A percentile compares a stretch with the other conserved stretches of the same genome.
phyloP scores from a whole-genome alignment of 2,329 filamentous ascomycete genomes.

The Didymella lethalis region DNA sequence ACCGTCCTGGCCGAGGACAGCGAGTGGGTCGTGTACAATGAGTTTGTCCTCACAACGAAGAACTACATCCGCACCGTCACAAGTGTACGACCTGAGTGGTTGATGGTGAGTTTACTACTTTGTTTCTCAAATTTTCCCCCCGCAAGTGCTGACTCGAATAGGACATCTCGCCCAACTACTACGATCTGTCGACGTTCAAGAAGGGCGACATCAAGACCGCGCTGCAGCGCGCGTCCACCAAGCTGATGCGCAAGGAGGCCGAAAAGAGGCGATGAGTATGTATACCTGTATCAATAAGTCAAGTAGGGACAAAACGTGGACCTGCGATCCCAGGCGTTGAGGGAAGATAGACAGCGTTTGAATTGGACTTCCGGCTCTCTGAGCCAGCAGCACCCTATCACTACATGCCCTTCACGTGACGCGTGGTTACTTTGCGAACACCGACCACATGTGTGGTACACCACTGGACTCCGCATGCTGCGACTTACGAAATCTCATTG shows the following conservation, averaged over 20 bases:
- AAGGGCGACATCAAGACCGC: slow-evolving; percentile 85
- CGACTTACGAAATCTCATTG: too few species aligned
- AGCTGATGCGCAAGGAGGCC: slow-evolving; percentile 61
- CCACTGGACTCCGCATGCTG: too few species aligned
- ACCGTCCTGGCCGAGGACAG: slow-evolving; percentile 87
- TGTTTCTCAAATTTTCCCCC: too few species aligned
- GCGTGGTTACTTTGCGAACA: too few species aligned
- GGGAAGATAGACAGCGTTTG: background rate
- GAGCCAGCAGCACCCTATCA: too few species aligned
- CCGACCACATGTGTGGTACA: too few species aligned
- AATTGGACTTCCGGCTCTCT: background rate
- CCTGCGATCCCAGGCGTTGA: background rate
- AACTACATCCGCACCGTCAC: slow-evolving; percentile 97
- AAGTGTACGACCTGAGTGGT: slow-evolving; percentile 90
- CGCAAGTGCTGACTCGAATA: slow-evolving; percentile 47
- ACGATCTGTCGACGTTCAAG: slow-evolving; percentile 80
- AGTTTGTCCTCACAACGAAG: slow-evolving; percentile 97
- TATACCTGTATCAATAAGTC: slow-evolving; percentile 15
- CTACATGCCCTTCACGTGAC: too few species aligned
- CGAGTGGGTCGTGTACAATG: slow-evolving; percentile 98
- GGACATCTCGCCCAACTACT: slow-evolving; percentile 95
- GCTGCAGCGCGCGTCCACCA: slow-evolving; percentile 62
- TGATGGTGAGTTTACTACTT: slow-evolving; percentile 69
- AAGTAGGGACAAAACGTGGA: background rate
- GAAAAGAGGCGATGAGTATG: slow-evolving; percentile 29